Percentiles rank a stretch among this genome's conserved stretches.
Evolutionary conservation across 495 filamentous ascomycete genomes (phyloP).

Genomic region (Diplogelasinospora grovesii): DNA sequence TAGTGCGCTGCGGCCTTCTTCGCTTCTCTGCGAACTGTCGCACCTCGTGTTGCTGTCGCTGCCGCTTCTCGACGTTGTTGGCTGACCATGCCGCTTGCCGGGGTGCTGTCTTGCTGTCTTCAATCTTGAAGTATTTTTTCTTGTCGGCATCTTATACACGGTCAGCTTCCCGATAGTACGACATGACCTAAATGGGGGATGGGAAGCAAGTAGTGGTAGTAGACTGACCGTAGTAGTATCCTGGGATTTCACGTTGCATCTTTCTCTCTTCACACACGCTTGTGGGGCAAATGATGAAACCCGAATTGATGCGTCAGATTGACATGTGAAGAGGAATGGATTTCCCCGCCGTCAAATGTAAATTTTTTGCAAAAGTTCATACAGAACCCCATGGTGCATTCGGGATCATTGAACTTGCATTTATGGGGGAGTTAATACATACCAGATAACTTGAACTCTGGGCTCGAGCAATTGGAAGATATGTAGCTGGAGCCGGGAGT

Average conservation of each 20-base stretch:
- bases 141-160: conserved; percentile 16
- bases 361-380: too few species aligned
- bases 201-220: not conserved
- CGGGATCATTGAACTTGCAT: too few species aligned
- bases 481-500: too few species aligned
- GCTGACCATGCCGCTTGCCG: conserved; percentile 27
- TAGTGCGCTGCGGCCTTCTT: not conserved
- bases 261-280: conserved; percentile 1
- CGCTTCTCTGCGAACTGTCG: too few species aligned
- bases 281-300: too few species aligned
- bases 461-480: too few species aligned
- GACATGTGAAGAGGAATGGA: too few species aligned
- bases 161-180: not conserved
- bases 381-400: too few species aligned
- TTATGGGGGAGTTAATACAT: too few species aligned
- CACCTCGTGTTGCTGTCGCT: conserved; percentile 15
- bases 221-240: conserved; percentile 38
- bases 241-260: conserved; percentile 24
- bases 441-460: too few species aligned
- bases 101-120: conserved; percentile 28
- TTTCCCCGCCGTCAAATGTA: too few species aligned
- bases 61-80: conserved; percentile 32
- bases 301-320: too few species aligned
- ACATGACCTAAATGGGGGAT: not conserved
- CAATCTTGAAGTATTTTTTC: conserved; percentile 44